phyloP scores from a whole-genome alignment of 1,284 basidiomycete species.

The Papiliotrema laurentii region DNA sequence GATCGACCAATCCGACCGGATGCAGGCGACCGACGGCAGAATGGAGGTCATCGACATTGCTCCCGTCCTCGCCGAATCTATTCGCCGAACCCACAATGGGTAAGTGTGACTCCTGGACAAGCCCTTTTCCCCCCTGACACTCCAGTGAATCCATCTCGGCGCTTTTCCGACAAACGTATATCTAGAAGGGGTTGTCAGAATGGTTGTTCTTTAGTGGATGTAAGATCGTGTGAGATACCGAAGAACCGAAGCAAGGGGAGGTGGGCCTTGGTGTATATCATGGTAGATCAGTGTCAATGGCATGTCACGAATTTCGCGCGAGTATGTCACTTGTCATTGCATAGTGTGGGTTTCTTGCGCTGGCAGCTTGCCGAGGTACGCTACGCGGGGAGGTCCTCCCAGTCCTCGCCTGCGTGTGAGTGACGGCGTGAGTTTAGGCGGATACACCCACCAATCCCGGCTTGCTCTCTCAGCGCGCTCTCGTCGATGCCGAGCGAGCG shows the following conservation, averaged over 20 bases:
- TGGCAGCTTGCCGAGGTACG: neutral
- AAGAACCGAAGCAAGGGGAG: neutral
- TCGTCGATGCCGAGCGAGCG: conserved; percentile 20
- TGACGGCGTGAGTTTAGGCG: neutral
- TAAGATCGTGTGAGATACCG: too few relatives aligned
- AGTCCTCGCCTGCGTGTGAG: neutral
- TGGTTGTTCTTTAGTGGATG: neutral
- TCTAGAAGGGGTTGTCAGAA: neutral
- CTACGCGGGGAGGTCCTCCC: conserved; percentile 5
- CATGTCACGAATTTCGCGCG: neutral
- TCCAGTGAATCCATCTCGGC: conserved; percentile 27
- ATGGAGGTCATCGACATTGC: conserved; percentile 72
- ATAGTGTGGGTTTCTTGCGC: neutral
- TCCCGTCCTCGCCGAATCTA: conserved; percentile 89
- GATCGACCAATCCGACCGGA: conserved; percentile 61
- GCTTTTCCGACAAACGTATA: conserved; percentile 18
- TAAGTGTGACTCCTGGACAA: conserved; percentile 51
- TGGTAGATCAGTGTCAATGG: neutral
- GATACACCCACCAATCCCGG: conserved; percentile 33
- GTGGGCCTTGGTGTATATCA: neutral
- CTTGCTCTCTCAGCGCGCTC: conserved; percentile 16
- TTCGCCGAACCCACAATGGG: conserved; percentile 94
- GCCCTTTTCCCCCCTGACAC: neutral
- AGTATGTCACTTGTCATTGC: neutral
- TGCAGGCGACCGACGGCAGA: conserved; percentile 46